phyloP scores from a whole-genome alignment of 2,329 filamentous ascomycete genomes.

The Bipolaris cookei region DNA sequence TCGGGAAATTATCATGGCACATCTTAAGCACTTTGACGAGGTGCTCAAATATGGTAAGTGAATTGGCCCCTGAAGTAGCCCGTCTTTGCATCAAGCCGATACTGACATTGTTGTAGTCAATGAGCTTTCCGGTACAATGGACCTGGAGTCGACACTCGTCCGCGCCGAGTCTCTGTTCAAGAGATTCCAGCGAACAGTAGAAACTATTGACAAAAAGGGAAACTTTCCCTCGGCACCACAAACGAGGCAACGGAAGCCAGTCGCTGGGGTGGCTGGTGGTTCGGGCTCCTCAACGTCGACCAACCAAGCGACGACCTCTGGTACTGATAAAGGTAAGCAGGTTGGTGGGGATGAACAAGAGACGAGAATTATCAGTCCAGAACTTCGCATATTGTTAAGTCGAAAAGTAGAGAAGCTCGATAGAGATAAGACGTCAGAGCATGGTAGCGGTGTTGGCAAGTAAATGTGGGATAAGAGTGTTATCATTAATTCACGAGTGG shows the following conservation, averaged over 20 bases:
- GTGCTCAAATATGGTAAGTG: slow-evolving; percentile 89
- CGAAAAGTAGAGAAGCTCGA: slow-evolving; percentile 63
- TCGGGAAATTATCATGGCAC: slow-evolving; percentile 92
- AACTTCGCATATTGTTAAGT: slow-evolving; percentile 67
- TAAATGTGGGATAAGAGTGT: neutral
- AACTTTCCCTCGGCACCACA: slow-evolving; percentile 71
- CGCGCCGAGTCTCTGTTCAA: slow-evolving; percentile 88
- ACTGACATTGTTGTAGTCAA: slow-evolving; percentile 68
- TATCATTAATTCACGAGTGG: slow-evolving; percentile 1
- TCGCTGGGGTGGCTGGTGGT: slow-evolving; percentile 40
- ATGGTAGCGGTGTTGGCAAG: slow-evolving; percentile 37
- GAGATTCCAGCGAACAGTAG: slow-evolving; percentile 85
- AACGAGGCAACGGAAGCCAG: slow-evolving; percentile 57
- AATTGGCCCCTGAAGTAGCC: neutral
- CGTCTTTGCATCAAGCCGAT: neutral
- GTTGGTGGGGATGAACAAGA: slow-evolving; percentile 36
- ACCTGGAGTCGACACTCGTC: slow-evolving; percentile 83
- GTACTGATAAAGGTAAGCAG: slow-evolving; percentile 45
- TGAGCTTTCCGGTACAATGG: slow-evolving; percentile 91
- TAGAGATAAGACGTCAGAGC: slow-evolving; percentile 49
- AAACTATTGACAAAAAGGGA: slow-evolving; percentile 89
- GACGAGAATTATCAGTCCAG: slow-evolving; percentile 66
- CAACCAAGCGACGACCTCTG: slow-evolving; percentile 34
- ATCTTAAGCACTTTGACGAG: slow-evolving; percentile 93
- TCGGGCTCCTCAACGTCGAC: slow-evolving; percentile 23